Conservation (phyloP, 2,329 filamentous ascomycete species). For the Paecilomyces dactylethromorphus region DNA sequence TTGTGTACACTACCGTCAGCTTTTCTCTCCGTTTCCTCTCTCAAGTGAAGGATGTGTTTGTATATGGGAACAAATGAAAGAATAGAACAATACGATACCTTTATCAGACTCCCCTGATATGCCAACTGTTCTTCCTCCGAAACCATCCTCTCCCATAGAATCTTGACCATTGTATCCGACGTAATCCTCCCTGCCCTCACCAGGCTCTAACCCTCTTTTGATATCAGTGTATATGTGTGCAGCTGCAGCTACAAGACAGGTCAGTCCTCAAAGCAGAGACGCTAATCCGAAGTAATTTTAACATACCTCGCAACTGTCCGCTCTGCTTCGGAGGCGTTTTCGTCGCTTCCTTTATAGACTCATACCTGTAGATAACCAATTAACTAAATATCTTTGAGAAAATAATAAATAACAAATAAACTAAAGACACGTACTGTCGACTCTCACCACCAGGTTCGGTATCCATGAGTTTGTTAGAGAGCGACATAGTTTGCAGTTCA, state of each 20-base stretch:
- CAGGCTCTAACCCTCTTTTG: conserved; percentile 16
- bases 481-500: conserved; percentile 36
- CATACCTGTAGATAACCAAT: conserved; percentile 42
- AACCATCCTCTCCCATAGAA: conserved; percentile 47
- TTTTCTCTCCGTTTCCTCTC: conserved; percentile 14
- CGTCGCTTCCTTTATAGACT: conserved; percentile 47
- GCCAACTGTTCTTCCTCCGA: conserved; percentile 47
- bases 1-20: conserved; percentile 38
- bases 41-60: background rate
- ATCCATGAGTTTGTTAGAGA: conserved; percentile 46
- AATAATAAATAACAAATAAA: background rate
- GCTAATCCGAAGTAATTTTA: background rate
- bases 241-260: conserved; percentile 10
- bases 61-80: conserved; percentile 6
- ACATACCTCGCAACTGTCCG: conserved; percentile 51
- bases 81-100: conserved; percentile 22
- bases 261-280: background rate
- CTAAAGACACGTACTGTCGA: conserved; percentile 42
- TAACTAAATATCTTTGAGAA: background rate
- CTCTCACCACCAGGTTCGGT: conserved; percentile 55
- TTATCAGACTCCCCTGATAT: conserved; percentile 30
- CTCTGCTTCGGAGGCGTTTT: conserved; percentile 46
- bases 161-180: conserved; percentile 48
- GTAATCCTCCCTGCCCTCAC: conserved; percentile 44
- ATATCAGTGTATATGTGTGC: conserved; percentile 28